phyloP scores from a whole-genome alignment of 2,329 filamentous ascomycete species.

The Coniochaeta pulveracea region DNA sequence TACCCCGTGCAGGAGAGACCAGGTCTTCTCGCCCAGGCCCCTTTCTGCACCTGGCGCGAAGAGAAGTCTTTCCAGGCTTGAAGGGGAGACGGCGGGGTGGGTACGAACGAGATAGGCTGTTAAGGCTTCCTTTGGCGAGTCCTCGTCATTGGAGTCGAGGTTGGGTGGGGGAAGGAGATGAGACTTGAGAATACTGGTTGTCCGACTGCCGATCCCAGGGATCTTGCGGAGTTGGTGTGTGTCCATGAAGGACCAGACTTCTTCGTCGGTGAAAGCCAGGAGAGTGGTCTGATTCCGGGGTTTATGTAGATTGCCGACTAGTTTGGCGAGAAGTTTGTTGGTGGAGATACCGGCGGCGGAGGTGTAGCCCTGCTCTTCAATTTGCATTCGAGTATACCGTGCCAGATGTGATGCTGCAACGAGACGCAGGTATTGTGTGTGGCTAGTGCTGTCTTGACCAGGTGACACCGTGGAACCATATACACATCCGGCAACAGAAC shows the following conservation, averaged over 20 bases:
- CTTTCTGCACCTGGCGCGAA: neutral
- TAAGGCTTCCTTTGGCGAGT: too few species aligned
- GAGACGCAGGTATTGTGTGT: constrained; percentile 46
- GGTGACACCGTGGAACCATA: constrained; percentile 9
- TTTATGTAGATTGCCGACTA: constrained; percentile 76
- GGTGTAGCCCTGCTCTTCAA: constrained; percentile 75
- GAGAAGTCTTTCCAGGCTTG: constrained; percentile 19
- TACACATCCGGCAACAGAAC: constrained; percentile 51
- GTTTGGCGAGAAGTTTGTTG: constrained; percentile 76
- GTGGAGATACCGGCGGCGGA: constrained; percentile 81
- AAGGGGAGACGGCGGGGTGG: constrained; percentile 50
- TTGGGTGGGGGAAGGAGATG: constrained; percentile 32
- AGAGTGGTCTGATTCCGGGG: constrained; percentile 80
- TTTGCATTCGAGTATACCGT: constrained; percentile 54
- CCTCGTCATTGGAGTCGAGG: constrained; percentile 23
- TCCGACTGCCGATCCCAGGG: constrained; percentile 76
- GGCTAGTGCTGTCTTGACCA: neutral
- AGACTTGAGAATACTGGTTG: constrained; percentile 43
- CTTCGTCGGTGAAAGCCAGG: constrained; percentile 47
- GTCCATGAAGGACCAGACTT: constrained; percentile 62
- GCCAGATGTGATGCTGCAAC: constrained; percentile 75
- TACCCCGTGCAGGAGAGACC: neutral
- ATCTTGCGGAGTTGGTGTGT: constrained; percentile 65
- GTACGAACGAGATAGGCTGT: constrained; percentile 55
- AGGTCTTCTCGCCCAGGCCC: neutral